Percentiles rank a stretch among this genome's conserved stretches.
These are phyloP conservation scores for Oleoguttula mirabilis DNA, from an alignment of 495 filamentous ascomycete genomes.

Conservation along the genomic window DNA sequence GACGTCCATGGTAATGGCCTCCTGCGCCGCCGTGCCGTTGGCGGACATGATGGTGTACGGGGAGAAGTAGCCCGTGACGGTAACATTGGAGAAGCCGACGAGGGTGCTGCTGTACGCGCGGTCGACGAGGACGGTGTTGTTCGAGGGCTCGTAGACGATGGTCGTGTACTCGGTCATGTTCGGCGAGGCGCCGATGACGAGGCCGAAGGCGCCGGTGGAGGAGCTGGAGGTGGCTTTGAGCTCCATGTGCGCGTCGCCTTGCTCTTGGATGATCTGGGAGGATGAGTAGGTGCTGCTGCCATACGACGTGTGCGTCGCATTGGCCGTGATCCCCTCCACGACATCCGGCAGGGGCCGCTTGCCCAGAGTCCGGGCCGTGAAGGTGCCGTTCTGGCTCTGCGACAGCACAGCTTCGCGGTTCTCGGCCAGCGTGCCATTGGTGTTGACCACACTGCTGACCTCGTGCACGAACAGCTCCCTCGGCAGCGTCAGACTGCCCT, in stretches of 20 bases:
- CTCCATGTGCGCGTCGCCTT: conserved; percentile 22
- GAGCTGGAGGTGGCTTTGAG: conserved; percentile 23
- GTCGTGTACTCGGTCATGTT: conserved; percentile 29
- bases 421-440: conserved; percentile 20
- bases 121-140: conserved; percentile 28
- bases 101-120: conserved; percentile 25
- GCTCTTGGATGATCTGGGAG: conserved; percentile 12
- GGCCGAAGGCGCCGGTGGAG: conserved; percentile 21
- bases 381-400: conserved; percentile 24
- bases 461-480: conserved; percentile 33
- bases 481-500: conserved; percentile 33
- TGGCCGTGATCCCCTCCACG: conserved; percentile 24
- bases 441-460: conserved; percentile 24
- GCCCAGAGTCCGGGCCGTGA: conserved; percentile 32
- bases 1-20: conserved; percentile 26
- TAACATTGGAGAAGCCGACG: conserved; percentile 22
- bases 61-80: conserved; percentile 28
- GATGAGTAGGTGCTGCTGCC: conserved; percentile 5
- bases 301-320: conserved; percentile 5
- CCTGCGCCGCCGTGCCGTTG: conserved; percentile 12
- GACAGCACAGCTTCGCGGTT: conserved; percentile 22
- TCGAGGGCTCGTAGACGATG: conserved; percentile 27
- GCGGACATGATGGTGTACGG: conserved; percentile 22
- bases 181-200: conserved; percentile 26
- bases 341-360: conserved; percentile 31